Percentiles rank a stretch among this genome's conserved stretches.
phyloP scores from a whole-genome alignment of 768 basidiomycete genomes.

The Boletus sensibilis region DNA sequence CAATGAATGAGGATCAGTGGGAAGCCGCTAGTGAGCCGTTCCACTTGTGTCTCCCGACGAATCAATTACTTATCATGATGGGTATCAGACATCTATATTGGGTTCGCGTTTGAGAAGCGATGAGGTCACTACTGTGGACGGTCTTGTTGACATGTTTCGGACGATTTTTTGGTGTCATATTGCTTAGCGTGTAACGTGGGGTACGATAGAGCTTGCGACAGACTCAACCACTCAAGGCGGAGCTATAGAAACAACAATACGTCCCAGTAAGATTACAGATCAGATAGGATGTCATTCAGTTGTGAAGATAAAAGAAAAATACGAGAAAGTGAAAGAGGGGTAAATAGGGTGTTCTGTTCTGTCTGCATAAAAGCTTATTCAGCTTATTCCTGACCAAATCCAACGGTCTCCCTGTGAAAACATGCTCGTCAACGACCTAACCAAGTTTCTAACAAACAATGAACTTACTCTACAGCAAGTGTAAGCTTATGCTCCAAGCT shows the following conservation, averaged over 20 bases:
- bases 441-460: background rate
- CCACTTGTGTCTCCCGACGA: background rate
- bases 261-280: constrained; percentile 31
- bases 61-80: constrained; percentile 6
- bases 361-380: no score
- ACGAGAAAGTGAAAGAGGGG: background rate
- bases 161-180: constrained; percentile 5
- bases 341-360: constrained; percentile 14
- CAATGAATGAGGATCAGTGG: constrained; percentile 96
- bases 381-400: constrained; percentile 88
- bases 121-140: constrained; percentile 16
- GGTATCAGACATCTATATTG: constrained; percentile 82
- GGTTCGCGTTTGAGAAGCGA: constrained; percentile 84
- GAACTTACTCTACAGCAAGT: constrained; percentile 84
- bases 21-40: constrained; percentile 90
- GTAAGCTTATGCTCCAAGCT: constrained; percentile 94
- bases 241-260: constrained; percentile 14
- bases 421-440: constrained; percentile 15
- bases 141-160: background rate
- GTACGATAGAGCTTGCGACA: constrained; percentile 1
- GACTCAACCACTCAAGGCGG: background rate
- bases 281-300: constrained; percentile 25
- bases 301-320: constrained; percentile 4
- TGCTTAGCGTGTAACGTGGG: background rate
- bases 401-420: constrained; percentile 76